Conservation (phyloP, 257 asterid genomes). For the Euphrasia confusa region DNA sequence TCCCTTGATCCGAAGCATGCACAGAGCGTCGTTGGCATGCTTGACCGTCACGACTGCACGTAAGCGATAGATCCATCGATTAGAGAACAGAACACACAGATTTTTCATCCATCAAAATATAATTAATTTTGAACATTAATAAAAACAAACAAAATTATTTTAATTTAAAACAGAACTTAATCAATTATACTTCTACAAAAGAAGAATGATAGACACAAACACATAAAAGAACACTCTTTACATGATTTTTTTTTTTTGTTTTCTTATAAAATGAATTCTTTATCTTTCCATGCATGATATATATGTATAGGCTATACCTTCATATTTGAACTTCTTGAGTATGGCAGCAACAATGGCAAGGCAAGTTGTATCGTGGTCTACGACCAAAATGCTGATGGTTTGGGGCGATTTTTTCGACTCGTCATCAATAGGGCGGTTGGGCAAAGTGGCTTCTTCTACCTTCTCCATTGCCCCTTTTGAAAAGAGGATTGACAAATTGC, state of each 20-base stretch:
- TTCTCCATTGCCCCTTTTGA: slow-evolving; percentile 28
- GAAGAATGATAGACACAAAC: no score
- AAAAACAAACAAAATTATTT: no score
- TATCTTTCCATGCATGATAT: background rate
- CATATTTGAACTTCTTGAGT: slow-evolving; percentile 38
- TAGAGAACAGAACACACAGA: no score
- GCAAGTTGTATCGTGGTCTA: slow-evolving; percentile 49
- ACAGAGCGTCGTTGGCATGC: slow-evolving; percentile 42
- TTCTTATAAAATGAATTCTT: no score
- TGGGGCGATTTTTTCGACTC: slow-evolving; percentile 10
- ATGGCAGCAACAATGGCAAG: slow-evolving; percentile 48
- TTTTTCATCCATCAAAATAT: no score
- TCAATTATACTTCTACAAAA: no score
- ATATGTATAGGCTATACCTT: slow-evolving; percentile 27
- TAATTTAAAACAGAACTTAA: no score
- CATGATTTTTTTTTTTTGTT: no score
- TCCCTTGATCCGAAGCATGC: slow-evolving; percentile 37
- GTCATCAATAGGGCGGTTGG: background rate
- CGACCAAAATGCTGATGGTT: slow-evolving; percentile 39
- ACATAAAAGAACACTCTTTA: no score
- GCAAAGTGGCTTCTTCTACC: slow-evolving; percentile 10
- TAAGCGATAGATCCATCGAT: no score
- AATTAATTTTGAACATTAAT: no score
- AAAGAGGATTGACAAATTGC: slow-evolving; percentile 22
- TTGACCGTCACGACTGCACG: slow-evolving; percentile 43